A percentile compares a stretch with the other conserved stretches of the same genome.
Conservation (phyloP, 495 filamentous ascomycete genomes). For the Penicillium coprophilum region DNA sequence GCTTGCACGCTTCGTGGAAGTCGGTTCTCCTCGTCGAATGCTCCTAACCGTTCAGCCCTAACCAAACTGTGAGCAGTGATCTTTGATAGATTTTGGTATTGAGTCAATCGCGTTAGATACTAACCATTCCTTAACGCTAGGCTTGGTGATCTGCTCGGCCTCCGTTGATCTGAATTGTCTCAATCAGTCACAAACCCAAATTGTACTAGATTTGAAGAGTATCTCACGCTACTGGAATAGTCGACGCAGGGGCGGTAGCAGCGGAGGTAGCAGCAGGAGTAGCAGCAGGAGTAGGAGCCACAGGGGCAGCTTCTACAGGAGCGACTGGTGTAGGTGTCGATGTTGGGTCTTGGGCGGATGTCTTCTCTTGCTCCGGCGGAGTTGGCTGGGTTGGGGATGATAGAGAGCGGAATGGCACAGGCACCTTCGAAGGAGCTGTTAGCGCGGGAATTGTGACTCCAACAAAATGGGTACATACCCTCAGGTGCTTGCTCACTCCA, state of each 20-base stretch:
- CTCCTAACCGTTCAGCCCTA: conserved; percentile 42
- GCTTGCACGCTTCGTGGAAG: conserved; percentile 78
- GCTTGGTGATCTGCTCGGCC: conserved; percentile 18
- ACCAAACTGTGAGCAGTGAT: conserved; percentile 14
- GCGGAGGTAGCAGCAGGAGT: background rate
- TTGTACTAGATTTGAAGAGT: background rate
- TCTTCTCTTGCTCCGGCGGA: conserved; percentile 20
- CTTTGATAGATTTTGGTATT: background rate
- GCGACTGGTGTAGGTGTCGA: background rate
- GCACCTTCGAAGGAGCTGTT: conserved; percentile 16
- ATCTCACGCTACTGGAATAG: conserved; percentile 4
- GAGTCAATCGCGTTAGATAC: conserved; percentile 4
- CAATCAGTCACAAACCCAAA: conserved; percentile 5
- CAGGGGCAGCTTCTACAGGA: background rate
- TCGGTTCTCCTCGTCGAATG: conserved; percentile 46
- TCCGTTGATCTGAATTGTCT: conserved; percentile 12
- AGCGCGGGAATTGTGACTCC: background rate
- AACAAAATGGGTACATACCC: conserved; percentile 16
- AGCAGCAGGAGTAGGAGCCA: background rate
- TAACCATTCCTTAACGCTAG: conserved; percentile 34
- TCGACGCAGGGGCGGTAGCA: background rate
- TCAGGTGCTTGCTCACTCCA: conserved; percentile 20
- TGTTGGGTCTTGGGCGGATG: conserved; percentile 12
- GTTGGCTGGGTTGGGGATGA: conserved; percentile 24
- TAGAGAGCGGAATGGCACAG: conserved; percentile 28